phyloP scores from a whole-genome alignment of 441 rosid genomes.

The Metrosideros polymorpha region DNA sequence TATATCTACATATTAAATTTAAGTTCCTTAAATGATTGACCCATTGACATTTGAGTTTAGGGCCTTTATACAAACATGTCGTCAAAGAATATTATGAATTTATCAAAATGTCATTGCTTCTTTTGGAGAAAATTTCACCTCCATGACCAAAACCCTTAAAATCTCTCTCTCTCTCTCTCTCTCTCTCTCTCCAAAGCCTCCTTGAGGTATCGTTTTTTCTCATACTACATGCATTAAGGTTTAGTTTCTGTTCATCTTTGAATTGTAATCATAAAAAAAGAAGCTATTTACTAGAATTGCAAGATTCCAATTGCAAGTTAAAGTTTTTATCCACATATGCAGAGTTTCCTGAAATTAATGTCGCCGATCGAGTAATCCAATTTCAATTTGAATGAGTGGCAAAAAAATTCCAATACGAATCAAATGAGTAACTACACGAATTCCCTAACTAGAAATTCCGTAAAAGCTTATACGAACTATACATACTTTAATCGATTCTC shows the following conservation, averaged over 20 bases:
- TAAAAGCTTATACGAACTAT: neutral
- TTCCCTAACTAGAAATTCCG: neutral
- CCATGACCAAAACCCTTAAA: neutral
- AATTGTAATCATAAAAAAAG: neutral
- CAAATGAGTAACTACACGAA: neutral
- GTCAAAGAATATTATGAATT: neutral
- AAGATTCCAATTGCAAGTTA: neutral
- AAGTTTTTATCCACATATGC: neutral
- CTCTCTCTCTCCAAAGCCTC: too few species aligned
- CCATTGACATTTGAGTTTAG: neutral
- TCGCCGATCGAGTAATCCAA: neutral
- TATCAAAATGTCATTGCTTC: neutral
- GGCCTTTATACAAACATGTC: fast-evolving
- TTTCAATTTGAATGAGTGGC: neutral
- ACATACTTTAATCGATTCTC: neutral
- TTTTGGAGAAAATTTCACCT: neutral
- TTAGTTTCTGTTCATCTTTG: too few species aligned
- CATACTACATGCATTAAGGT: too few species aligned
- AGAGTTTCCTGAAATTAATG: neutral
- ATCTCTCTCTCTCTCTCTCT: neutral
- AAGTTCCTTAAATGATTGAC: neutral
- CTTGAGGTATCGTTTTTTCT: too few species aligned
- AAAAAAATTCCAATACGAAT: neutral
- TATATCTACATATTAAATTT: neutral
- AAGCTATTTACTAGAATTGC: neutral